Evolutionary conservation across 106 monocot genomes (phyloP).

Genomic region (Platanthera guangdongensis): DNA sequence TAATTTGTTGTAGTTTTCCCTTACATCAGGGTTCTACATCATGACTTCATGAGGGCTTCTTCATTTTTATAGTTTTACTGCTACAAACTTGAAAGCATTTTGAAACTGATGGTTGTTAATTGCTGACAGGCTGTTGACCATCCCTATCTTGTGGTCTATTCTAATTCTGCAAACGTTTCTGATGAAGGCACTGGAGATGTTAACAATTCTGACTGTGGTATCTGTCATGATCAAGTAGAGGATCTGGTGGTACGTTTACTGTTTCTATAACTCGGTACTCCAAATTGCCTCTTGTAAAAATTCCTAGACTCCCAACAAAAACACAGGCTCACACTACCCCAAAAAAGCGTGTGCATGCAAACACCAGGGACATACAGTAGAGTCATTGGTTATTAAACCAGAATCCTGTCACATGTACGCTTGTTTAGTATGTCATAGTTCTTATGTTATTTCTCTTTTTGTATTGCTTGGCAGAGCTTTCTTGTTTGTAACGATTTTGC

Average conservation of each 20-base stretch:
- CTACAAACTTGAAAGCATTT: neutral
- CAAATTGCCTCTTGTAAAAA: neutral
- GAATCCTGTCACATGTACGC: neutral
- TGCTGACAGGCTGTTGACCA: slow-evolving; percentile 77
- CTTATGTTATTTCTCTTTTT: neutral
- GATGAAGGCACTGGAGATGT: slow-evolving; percentile 13
- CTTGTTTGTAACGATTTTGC: neutral
- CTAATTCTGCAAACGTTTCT: slow-evolving; percentile 29
- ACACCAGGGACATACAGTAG: neutral
- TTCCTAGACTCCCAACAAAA: neutral
- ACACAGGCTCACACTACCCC: neutral
- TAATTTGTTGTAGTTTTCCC: too few relatives aligned
- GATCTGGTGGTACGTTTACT: slow-evolving; percentile 57
- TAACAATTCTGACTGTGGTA: slow-evolving; percentile 35
- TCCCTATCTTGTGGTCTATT: slow-evolving; percentile 85
- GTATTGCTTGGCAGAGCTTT: neutral
- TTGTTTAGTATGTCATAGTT: neutral
- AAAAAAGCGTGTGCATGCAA: neutral
- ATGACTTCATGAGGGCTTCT: neutral
- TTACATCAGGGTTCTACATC: too few relatives aligned
- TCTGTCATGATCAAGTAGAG: slow-evolving; percentile 63
- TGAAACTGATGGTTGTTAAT: slow-evolving; percentile 4
- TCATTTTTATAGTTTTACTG: neutral
- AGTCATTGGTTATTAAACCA: neutral
- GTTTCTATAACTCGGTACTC: neutral